Percentiles rank a stretch among this genome's conserved stretches.
These are phyloP conservation scores for Plantago ovata DNA, from an alignment of 257 asterid genomes.

Conservation along the genomic window DNA sequence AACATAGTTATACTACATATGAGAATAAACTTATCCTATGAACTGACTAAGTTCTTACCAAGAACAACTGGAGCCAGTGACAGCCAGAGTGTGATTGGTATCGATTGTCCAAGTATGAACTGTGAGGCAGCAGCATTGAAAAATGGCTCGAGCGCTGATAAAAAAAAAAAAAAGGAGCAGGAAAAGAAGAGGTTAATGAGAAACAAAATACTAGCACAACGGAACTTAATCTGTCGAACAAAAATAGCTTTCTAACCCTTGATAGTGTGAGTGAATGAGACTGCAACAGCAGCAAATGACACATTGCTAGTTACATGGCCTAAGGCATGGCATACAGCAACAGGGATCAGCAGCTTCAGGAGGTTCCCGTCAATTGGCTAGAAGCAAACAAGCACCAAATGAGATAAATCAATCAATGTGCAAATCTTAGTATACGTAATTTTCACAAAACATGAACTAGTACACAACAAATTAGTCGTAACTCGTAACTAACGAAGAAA, in stretches of 20 bases:
- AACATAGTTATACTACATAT: not conserved
- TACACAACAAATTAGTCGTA: not conserved
- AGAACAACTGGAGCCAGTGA: slow-evolving; percentile 93
- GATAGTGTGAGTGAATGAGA: slow-evolving; percentile 88
- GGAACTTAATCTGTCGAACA: not conserved
- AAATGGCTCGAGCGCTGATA: slow-evolving; percentile 97
- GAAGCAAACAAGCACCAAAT: slow-evolving; percentile 21
- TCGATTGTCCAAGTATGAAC: slow-evolving; percentile 89
- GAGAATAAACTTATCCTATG: not conserved
- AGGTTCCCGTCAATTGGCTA: slow-evolving; percentile 73
- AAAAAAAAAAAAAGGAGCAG: slow-evolving; percentile 10
- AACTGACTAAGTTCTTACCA: slow-evolving; percentile 42
- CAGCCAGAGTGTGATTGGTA: slow-evolving; percentile 78
- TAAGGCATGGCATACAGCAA: slow-evolving; percentile 75
- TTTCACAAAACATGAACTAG: too few species aligned
- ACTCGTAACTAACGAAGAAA: not conserved
- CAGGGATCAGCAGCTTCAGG: slow-evolving; percentile 80
- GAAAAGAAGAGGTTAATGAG: not conserved
- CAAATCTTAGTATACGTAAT: not conserved
- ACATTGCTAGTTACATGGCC: slow-evolving; percentile 88
- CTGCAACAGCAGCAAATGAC: slow-evolving; percentile 90
- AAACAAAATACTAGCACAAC: not conserved
- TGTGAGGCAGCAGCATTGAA: slow-evolving; percentile 99
- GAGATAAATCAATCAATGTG: slow-evolving; percentile 1
- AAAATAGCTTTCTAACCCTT: slow-evolving; percentile 46